Conservation (phyloP, 129 eudicot species). For the Lactuca saligna region DNA sequence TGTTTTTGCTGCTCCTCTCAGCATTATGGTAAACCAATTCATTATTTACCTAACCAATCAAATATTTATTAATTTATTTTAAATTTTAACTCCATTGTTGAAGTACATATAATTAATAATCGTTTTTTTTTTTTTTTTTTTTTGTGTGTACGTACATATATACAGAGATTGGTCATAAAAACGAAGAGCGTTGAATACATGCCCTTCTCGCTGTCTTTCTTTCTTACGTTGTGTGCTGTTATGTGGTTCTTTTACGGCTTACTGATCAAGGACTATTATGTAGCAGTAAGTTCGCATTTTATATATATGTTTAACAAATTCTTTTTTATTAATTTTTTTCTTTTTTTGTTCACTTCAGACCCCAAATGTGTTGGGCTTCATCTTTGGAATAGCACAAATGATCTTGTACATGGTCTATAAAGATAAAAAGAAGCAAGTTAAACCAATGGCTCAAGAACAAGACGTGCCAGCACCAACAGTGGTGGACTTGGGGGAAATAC, state of each 20-base stretch:
- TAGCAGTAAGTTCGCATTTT: constrained; percentile 54
- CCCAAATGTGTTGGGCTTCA: constrained; percentile 63
- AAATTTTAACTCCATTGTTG: background rate
- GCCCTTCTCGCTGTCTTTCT: constrained; percentile 68
- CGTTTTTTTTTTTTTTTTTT: no score
- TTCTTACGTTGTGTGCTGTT: constrained; percentile 66
- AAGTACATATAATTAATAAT: background rate
- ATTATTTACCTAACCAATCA: background rate
- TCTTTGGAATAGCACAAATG: constrained; percentile 65
- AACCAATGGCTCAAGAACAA: constrained; percentile 21
- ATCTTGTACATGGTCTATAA: constrained; percentile 51
- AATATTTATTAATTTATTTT: background rate
- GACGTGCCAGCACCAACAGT: constrained; percentile 1
- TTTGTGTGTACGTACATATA: background rate
- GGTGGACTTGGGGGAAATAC: constrained; percentile 30
- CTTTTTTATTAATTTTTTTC: background rate
- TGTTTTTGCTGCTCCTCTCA: constrained; percentile 82
- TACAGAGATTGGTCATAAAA: constrained; percentile 68
- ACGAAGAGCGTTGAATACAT: constrained; percentile 77
- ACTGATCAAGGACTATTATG: constrained; percentile 52
- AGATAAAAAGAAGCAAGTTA: constrained; percentile 30
- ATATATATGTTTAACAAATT: background rate
- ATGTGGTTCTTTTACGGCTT: constrained; percentile 76
- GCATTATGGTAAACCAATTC: constrained; percentile 57
- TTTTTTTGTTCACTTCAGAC: constrained; percentile 26